These are phyloP conservation scores for Salvia rosmarinus DNA, from an alignment of 257 asterid species.

Conservation along the genomic window DNA sequence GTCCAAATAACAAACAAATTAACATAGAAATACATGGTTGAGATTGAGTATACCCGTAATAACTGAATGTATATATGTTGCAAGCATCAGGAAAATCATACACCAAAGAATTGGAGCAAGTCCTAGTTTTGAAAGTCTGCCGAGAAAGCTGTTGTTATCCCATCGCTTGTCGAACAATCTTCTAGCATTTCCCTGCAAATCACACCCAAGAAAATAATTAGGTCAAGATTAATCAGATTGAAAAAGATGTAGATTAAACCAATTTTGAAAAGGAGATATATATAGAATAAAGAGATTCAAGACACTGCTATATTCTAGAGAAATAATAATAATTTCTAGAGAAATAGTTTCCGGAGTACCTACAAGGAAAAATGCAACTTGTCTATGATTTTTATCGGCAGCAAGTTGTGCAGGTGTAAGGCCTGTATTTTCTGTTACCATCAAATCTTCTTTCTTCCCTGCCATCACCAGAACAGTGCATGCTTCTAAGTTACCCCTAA, in stretches of 20 bases:
- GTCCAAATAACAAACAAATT: not conserved
- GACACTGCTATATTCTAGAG: not conserved
- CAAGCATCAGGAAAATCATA: constrained; percentile 67
- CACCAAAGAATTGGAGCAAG: constrained; percentile 96
- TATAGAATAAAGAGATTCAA: not conserved
- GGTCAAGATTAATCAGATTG: constrained; percentile 19
- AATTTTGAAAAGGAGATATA: constrained; percentile 3
- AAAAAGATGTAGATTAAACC: not conserved
- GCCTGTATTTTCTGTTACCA: constrained; percentile 84
- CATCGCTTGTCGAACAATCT: constrained; percentile 76
- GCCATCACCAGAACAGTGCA: constrained; percentile 99
- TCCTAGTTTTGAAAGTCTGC: constrained; percentile 83
- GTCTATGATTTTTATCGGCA: constrained; percentile 90
- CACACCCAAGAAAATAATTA: constrained; percentile 32
- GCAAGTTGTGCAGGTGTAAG: constrained; percentile 99
- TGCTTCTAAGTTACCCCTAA: constrained; percentile 93
- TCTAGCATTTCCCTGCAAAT: constrained; percentile 90
- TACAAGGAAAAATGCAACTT: constrained; percentile 99
- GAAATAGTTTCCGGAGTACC: constrained; percentile 48
- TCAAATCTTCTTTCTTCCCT: constrained; percentile 93
- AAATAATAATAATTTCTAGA: not conserved
- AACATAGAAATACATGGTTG: constrained; percentile 6
- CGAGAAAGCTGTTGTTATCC: constrained; percentile 71
- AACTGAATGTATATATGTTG: constrained; percentile 73
- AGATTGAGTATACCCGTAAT: constrained; percentile 59